phyloP scores from a whole-genome alignment of 768 basidiomycete genomes.

The Russula griseocarnosa region DNA sequence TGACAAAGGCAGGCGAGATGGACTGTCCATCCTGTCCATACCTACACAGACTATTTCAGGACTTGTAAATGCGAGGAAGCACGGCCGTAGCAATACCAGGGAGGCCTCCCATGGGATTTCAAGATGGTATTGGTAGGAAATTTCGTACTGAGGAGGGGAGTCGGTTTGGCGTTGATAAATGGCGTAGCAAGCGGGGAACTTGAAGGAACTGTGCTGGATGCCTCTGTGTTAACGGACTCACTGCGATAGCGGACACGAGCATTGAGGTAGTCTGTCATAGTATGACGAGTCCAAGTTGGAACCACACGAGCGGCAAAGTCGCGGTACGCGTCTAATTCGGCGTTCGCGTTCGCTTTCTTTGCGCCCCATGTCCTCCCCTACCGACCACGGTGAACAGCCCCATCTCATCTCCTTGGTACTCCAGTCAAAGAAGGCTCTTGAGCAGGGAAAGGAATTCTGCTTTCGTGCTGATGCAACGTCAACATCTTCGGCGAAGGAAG shows the following conservation, averaged over 20 bases:
- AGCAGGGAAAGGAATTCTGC: conserved; percentile 74
- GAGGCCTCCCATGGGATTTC: conserved; percentile 80
- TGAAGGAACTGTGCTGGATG: conserved; percentile 1
- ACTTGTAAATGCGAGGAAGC: conserved; percentile 18
- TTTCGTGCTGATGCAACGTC: conserved; percentile 59
- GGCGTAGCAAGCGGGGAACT: conserved; percentile 23
- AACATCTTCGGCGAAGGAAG: conserved; percentile 60
- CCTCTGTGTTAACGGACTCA: conserved; percentile 14
- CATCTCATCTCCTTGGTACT: conserved; percentile 72
- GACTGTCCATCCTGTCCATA: conserved; percentile 72
- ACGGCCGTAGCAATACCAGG: conserved; percentile 52
- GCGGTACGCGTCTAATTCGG: conserved; percentile 11
- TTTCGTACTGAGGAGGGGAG: conserved; percentile 24
- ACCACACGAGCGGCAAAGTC: background rate
- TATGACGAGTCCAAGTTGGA: background rate
- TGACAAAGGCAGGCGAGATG: conserved; percentile 73
- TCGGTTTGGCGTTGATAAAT: conserved; percentile 6
- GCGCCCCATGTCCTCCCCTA: conserved; percentile 15
- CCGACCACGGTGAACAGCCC: conserved; percentile 42
- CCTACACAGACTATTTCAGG: conserved; percentile 41
- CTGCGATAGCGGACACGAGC: conserved; percentile 5
- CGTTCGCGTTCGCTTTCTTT: background rate
- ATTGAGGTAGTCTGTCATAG: conserved; percentile 22
- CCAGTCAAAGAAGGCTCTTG: conserved; percentile 79
- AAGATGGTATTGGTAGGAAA: conserved; percentile 69